Percentiles rank a stretch among this genome's conserved stretches.
phyloP scores from a whole-genome alignment of 2,329 filamentous ascomycete species.

The Fusarium sp. region DNA sequence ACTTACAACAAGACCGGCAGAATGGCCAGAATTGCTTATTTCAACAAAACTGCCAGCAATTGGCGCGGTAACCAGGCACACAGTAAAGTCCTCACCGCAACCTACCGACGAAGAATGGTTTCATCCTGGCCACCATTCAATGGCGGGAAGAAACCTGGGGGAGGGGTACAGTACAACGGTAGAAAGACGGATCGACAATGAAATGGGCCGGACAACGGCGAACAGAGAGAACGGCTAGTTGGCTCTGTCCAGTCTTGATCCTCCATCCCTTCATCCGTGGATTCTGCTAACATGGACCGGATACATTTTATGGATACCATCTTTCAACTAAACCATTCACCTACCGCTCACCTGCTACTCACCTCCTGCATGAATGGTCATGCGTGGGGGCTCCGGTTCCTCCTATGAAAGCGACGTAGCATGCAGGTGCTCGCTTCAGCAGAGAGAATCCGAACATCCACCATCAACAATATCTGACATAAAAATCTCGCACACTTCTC shows the following conservation, averaged over 20 bases:
- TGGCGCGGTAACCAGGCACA: background rate
- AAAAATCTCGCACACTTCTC: background rate
- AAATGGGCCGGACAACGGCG: background rate
- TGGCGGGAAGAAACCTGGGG: conserved; percentile 12
- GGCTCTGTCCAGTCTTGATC: conserved; percentile 17
- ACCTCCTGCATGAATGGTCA: background rate
- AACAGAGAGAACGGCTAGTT: conserved; percentile 1
- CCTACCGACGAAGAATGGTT: background rate
- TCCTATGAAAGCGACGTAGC: background rate
- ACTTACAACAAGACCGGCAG: conserved; percentile 5
- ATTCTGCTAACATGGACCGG: background rate
- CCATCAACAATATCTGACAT: background rate
- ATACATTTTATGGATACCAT: background rate
- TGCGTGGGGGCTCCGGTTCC: background rate
- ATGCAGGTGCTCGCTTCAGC: background rate
- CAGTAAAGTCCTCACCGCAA: background rate
- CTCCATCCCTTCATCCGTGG: conserved; percentile 35
- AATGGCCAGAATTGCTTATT: background rate
- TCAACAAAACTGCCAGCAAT: background rate
- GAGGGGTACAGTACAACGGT: background rate
- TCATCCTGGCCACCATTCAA: background rate
- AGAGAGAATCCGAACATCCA: conserved; percentile 1
- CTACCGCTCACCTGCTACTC: background rate
- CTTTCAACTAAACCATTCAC: background rate
- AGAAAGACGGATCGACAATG: background rate